These are phyloP conservation scores for Daldinia vernicosa DNA, from an alignment of 495 filamentous ascomycete genomes.

Conservation along the genomic window DNA sequence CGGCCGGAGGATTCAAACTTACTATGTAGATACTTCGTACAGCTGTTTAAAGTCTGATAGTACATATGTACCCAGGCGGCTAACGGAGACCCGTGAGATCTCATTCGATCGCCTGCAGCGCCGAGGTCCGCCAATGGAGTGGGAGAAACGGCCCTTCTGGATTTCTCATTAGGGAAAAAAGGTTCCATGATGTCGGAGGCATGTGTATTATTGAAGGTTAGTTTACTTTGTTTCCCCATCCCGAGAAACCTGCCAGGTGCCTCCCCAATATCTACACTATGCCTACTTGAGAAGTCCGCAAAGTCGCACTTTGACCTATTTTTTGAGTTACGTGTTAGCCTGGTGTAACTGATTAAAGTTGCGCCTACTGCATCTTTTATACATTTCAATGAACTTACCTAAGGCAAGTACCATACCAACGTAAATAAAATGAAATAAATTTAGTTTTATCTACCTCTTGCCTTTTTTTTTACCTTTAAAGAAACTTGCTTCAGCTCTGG, in stretches of 20 bases:
- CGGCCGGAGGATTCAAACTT: conserved; percentile 17
- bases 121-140: conserved; percentile 19
- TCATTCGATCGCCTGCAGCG: conserved; percentile 38
- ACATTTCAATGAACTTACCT: conserved; percentile 2
- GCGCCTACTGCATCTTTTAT: neutral
- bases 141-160: conserved; percentile 24
- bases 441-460: neutral
- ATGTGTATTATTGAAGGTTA: conserved; percentile 8
- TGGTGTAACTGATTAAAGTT: conserved; percentile 24
- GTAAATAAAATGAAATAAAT: conserved; percentile 10
- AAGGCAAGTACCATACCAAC: neutral
- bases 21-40: no score
- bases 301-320: neutral
- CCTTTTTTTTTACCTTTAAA: neutral
- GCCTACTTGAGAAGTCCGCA: conserved; percentile 6
- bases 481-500: neutral
- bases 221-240: conserved; percentile 9
- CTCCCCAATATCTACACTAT: neutral
- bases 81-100: conserved; percentile 18
- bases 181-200: conserved; percentile 19
- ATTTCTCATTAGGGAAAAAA: conserved; percentile 34
- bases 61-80: neutral
- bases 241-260: conserved; percentile 2
- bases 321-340: conserved; percentile 25
- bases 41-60: neutral